Conservation (phyloP, 768 basidiomycete genomes). For the Xerocomellus amylosporus region DNA sequence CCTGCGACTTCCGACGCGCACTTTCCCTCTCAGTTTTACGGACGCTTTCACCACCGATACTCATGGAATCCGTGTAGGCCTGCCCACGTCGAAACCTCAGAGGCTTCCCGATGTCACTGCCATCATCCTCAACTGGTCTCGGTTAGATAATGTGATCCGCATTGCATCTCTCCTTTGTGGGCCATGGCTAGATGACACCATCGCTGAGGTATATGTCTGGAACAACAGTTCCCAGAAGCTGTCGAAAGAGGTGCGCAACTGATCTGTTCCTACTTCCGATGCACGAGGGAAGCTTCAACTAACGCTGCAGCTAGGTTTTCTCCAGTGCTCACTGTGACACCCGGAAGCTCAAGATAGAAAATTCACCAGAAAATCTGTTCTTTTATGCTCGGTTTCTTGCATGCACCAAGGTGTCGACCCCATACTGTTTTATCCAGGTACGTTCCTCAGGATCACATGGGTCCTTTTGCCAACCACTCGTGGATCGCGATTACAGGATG, state of each 20-base stretch:
- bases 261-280: neutral
- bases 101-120: slow-evolving; percentile 47
- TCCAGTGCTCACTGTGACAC: slow-evolving; percentile 39
- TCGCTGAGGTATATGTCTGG: slow-evolving; percentile 56
- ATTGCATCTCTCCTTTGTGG: slow-evolving; percentile 54
- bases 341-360: slow-evolving; percentile 49
- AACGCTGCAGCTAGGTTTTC: slow-evolving; percentile 38
- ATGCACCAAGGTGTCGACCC: slow-evolving; percentile 48
- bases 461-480: neutral
- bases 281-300: neutral
- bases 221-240: slow-evolving; percentile 54
- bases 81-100: neutral
- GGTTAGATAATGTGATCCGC: slow-evolving; percentile 56
- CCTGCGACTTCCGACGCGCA: slow-evolving; percentile 13
- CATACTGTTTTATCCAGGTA: slow-evolving; percentile 65
- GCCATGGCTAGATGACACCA: slow-evolving; percentile 41
- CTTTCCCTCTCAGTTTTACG: slow-evolving; percentile 20
- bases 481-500: slow-evolving; percentile 45
- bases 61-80: slow-evolving; percentile 14
- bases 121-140: slow-evolving; percentile 66
- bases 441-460: neutral
- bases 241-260: slow-evolving; percentile 39
- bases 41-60: neutral
- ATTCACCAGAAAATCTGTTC: slow-evolving; percentile 55
- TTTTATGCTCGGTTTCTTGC: slow-evolving; percentile 63